Percentiles rank a stretch among this genome's conserved stretches.
Evolutionary conservation across 768 basidiomycete species (phyloP).

Genomic region (Boletus huronensis): DNA sequence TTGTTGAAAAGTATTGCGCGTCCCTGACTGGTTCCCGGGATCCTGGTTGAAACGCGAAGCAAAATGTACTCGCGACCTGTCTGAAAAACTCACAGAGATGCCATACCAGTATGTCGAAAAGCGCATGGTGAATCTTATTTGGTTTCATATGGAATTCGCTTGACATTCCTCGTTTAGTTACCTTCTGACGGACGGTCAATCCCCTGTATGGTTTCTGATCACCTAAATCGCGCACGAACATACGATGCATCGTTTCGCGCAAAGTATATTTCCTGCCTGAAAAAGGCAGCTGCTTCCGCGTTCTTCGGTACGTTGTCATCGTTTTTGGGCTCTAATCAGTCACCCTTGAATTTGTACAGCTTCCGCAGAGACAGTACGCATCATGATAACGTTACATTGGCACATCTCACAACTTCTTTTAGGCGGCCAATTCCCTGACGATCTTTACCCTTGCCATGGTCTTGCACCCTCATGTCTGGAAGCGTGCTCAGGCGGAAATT

Average conservation of each 20-base stretch:
- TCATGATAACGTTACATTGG: background rate
- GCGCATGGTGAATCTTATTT: background rate
- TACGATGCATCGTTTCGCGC: background rate
- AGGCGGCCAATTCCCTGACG: background rate
- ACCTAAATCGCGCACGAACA: background rate
- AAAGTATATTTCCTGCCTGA: background rate
- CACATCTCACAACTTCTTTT: background rate
- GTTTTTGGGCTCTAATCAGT: background rate
- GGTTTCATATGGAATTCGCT: background rate
- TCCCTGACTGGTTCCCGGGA: constrained; percentile 18
- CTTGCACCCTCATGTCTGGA: background rate
- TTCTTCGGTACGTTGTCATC: background rate
- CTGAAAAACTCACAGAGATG: background rate
- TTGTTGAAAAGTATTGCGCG: constrained; percentile 13
- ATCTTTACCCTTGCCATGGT: background rate
- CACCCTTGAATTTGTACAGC: background rate
- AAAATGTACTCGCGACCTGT: background rate
- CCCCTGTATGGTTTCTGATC: background rate
- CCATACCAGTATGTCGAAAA: background rate
- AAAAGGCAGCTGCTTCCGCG: background rate
- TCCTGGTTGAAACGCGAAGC: constrained; percentile 4
- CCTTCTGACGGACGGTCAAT: background rate
- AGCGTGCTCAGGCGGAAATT: background rate
- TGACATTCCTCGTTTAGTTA: background rate
- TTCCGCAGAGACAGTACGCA: background rate